Evolutionary conservation across 345 rosid genomes (phyloP), one percentile per base, ranked within the genome.

Genomic region (Angophora floribunda): DNA sequence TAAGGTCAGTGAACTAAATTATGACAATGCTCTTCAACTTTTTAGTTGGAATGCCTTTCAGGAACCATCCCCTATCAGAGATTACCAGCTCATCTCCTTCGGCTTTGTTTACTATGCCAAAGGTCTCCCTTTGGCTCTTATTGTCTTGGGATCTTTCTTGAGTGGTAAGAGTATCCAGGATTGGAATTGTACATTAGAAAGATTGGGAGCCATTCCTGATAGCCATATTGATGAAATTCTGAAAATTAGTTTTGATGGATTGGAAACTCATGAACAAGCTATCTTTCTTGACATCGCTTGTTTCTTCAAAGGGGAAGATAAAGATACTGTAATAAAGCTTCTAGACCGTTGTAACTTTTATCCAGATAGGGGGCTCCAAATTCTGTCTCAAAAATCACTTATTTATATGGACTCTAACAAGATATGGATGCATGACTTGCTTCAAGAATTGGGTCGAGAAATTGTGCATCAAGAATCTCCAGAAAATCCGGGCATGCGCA

Each of bases 401-500:
- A 88, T 90, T 82, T 55, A 15, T 9, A 51, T 89, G 30, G 75
- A 86, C 47, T 70, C 70, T 21, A 75, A 86, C 87, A 86, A 53
- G 85, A 80, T 91, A 50, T 11, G 79, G 88, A 91, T 91, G 93
- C 91, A 91, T 65, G 90, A 90, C 80, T 87, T 90, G 88, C 80
- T 90, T 9, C 85, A 90, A 89, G 89, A 87, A 86, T 59, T 90
- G 88, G 93, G 92, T 36, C 85, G 85, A 44, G 91, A 91, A 19
- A 92, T 87, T 24, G 90, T 91, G 52, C 61, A 7, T 17, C 84
- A 52, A 85, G 90, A 91, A 89, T 90, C 87, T 50, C 86, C 88
- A 0, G 67, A 86, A 22, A 85, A 91, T 88, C 90, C 90, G 6
- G 78, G 89, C 44, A 87, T 30, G 79, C 82, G 89, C 70, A 90